Evolutionary conservation across 1,284 basidiomycete species (phyloP).

Genomic region (Irpex rosettiformis): DNA sequence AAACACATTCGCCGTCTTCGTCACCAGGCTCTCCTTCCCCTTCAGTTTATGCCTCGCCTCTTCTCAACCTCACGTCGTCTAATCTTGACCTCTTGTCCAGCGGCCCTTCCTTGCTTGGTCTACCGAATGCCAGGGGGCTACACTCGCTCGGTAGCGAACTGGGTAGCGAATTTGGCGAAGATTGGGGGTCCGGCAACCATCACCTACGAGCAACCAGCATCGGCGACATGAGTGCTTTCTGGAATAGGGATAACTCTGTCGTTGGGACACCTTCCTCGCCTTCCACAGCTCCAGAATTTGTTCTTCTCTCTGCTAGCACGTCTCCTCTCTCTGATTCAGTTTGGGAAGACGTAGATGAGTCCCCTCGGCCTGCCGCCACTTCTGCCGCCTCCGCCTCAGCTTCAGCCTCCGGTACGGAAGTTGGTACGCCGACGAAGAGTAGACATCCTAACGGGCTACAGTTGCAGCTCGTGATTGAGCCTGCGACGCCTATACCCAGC

Average conservation of each 20-base stretch:
- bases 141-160: constrained; percentile 61
- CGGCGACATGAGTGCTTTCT: constrained; percentile 36
- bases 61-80: neutral
- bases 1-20: neutral
- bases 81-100: constrained; percentile 3
- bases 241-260: constrained; percentile 1
- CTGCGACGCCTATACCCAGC: constrained; percentile 13
- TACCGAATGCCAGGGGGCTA: neutral
- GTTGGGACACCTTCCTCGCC: neutral
- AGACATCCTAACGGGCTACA: constrained; percentile 3
- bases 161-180: constrained; percentile 37
- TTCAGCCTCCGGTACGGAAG: constrained; percentile 5
- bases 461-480: constrained; percentile 14
- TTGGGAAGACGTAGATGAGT: constrained; percentile 16
- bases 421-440: constrained; percentile 12
- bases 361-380: neutral
- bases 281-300: neutral
- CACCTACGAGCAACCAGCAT: constrained; percentile 50
- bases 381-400: constrained; percentile 5
- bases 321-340: constrained; percentile 6
- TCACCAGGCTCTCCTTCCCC: constrained; percentile 3
- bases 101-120: constrained; percentile 9
- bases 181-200: constrained; percentile 39
- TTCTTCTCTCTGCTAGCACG: neutral
- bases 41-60: constrained; percentile 6